Evolutionary conservation across 495 filamentous ascomycete species (phyloP).

Genomic region (Hypoxylon cercidicola): DNA sequence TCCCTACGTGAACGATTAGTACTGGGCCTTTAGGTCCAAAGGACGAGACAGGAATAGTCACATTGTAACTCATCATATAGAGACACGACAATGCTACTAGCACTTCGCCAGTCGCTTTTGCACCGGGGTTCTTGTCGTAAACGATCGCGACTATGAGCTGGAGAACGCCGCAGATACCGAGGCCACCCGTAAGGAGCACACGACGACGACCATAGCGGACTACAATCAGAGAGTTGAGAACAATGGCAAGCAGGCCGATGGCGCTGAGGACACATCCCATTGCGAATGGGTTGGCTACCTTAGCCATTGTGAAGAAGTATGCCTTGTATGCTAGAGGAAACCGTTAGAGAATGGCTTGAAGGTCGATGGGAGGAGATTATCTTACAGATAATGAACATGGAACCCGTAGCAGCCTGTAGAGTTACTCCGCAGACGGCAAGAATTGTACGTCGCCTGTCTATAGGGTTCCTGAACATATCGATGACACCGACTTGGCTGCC

Average conservation of each 20-base stretch:
- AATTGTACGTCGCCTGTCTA: slow-evolving; percentile 54
- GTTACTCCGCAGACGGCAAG: slow-evolving; percentile 56
- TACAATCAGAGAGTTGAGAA: slow-evolving; percentile 58
- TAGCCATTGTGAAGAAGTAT: slow-evolving; percentile 67
- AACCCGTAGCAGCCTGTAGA: slow-evolving; percentile 60
- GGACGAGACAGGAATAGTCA: slow-evolving; percentile 30
- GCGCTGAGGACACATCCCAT: slow-evolving; percentile 60
- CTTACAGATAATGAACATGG: slow-evolving; percentile 63
- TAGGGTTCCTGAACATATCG: slow-evolving; percentile 58
- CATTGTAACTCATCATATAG: slow-evolving; percentile 61
- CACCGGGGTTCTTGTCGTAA: slow-evolving; percentile 56
- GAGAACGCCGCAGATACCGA: slow-evolving; percentile 56
- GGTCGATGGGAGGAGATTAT: not conserved
- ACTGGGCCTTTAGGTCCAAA: not conserved
- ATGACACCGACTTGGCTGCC: slow-evolving; percentile 48
- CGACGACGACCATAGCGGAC: slow-evolving; percentile 58
- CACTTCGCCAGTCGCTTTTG: slow-evolving; percentile 51
- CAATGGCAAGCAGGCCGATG: slow-evolving; percentile 58
- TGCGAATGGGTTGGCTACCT: slow-evolving; percentile 59
- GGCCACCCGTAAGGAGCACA: slow-evolving; percentile 55
- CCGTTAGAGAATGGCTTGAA: slow-evolving; percentile 2
- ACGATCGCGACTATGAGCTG: slow-evolving; percentile 59
- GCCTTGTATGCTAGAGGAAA: slow-evolving; percentile 57
- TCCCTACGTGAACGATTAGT: slow-evolving; percentile 31
- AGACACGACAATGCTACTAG: slow-evolving; percentile 59